phyloP scores from a whole-genome alignment of 2,329 filamentous ascomycete species.

The Didymella exigua region DNA sequence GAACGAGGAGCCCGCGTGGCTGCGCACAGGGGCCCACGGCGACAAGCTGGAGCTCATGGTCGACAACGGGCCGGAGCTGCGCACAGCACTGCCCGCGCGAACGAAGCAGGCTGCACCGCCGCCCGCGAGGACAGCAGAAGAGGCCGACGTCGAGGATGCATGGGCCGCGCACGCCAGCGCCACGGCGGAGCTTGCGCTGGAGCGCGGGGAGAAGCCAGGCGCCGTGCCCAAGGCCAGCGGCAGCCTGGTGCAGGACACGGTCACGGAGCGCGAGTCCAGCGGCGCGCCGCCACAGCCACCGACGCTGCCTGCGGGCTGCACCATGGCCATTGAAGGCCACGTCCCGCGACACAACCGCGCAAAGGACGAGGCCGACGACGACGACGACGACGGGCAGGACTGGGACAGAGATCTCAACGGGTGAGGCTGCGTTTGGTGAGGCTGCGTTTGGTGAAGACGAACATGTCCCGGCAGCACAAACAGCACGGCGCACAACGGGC shows the following conservation, averaged over 20 bases:
- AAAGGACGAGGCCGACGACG: constrained; percentile 24
- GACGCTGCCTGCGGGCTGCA: constrained; percentile 31
- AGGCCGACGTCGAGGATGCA: constrained; percentile 40
- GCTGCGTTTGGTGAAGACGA: no score
- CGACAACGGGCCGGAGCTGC: constrained; percentile 40
- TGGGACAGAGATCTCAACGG: constrained; percentile 44
- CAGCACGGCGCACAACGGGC: no score
- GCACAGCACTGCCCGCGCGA: constrained; percentile 36
- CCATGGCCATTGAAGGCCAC: constrained; percentile 49
- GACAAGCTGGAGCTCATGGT: constrained; percentile 50
- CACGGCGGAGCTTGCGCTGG: constrained; percentile 49
- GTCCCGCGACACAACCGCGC: constrained; percentile 34
- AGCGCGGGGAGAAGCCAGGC: constrained; percentile 52
- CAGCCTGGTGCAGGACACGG: constrained; percentile 39
- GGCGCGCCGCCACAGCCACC: constrained; percentile 35
- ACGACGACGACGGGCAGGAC: constrained; percentile 39
- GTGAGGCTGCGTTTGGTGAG: no score
- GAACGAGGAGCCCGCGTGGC: constrained; percentile 82
- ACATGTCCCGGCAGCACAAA: no score
- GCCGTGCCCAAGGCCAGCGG: constrained; percentile 38
- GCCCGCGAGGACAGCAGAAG: constrained; percentile 29
- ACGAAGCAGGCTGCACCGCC: constrained; percentile 24
- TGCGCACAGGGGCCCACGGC: constrained; percentile 63
- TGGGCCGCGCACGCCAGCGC: constrained; percentile 44
- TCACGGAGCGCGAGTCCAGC: constrained; percentile 36